Conservation (phyloP, 306 rosid genomes). For the Trichosanthes truncata region DNA sequence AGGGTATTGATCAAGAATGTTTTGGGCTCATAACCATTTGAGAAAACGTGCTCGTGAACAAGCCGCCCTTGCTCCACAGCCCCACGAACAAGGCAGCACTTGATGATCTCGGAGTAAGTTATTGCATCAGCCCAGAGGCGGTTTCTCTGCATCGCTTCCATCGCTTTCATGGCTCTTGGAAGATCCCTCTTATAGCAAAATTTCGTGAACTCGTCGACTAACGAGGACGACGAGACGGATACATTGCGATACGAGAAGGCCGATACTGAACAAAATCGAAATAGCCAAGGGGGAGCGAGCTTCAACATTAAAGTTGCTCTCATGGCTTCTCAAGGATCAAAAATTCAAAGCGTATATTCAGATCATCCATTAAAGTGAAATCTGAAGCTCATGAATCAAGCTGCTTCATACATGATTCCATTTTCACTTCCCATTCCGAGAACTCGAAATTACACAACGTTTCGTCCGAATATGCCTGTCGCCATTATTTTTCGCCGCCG, state of each 20-base stretch:
- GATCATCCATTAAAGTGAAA: background rate
- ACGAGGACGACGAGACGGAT: background rate
- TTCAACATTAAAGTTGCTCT: slow-evolving; percentile 25
- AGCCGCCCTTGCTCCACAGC: slow-evolving; percentile 55
- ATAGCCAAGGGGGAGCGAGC: slow-evolving; percentile 11
- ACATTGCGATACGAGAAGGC: slow-evolving; percentile 13
- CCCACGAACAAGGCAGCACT: slow-evolving; percentile 58
- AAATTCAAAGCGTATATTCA: background rate
- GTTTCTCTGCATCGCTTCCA: slow-evolving; percentile 57
- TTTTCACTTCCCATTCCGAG: too few species aligned
- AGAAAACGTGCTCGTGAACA: slow-evolving; percentile 59
- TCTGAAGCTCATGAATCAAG: background rate
- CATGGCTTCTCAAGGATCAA: slow-evolving; percentile 1
- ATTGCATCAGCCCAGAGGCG: slow-evolving; percentile 46
- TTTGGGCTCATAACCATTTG: slow-evolving; percentile 44
- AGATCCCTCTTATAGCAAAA: slow-evolving; percentile 55
- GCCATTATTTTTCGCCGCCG: background rate
- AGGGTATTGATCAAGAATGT: slow-evolving; percentile 49
- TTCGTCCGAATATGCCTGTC: background rate
- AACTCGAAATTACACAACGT: too few species aligned
- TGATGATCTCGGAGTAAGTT: slow-evolving; percentile 67
- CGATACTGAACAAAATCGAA: slow-evolving; percentile 16
- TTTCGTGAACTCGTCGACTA: slow-evolving; percentile 34
- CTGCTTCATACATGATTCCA: background rate
- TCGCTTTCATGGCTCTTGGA: slow-evolving; percentile 52